Conservation (phyloP, 2,329 filamentous ascomycete species). For the Clarireedia paspali region DNA sequence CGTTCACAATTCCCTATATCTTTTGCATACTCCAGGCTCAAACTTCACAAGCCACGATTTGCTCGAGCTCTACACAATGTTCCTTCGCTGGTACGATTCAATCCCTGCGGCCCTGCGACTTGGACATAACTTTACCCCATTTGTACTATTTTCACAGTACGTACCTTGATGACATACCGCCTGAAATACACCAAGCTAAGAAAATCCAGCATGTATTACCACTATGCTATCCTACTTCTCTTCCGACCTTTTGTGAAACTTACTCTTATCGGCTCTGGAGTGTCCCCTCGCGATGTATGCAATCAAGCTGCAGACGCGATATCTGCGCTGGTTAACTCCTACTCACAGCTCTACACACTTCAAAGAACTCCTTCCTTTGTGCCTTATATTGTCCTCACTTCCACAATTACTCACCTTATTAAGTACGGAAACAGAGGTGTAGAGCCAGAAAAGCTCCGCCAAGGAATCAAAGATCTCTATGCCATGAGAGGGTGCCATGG, state of each 20-base stretch:
- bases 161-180: constrained; percentile 28
- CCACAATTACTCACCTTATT: constrained; percentile 23
- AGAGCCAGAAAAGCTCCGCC: constrained; percentile 36
- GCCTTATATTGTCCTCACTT: constrained; percentile 27
- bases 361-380: constrained; percentile 28
- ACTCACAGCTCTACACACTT: constrained; percentile 27
- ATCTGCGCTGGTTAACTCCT: constrained; percentile 27
- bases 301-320: constrained; percentile 30
- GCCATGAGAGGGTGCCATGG: constrained; percentile 46
- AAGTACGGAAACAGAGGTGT: constrained; percentile 22
- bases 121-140: constrained; percentile 63
- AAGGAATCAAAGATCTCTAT: constrained; percentile 48
- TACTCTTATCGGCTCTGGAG: constrained; percentile 18
- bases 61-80: constrained; percentile 57
- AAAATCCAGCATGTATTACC: constrained; percentile 57
- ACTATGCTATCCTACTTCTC: constrained; percentile 63
- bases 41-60: constrained; percentile 57
- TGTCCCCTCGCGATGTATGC: constrained; percentile 27
- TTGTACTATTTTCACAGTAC: constrained; percentile 68
- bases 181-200: neutral
- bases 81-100: constrained; percentile 62
- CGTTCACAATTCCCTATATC: constrained; percentile 50
- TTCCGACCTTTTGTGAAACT: constrained; percentile 54
- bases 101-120: constrained; percentile 58
- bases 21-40: constrained; percentile 63